Conservation (phyloP, 257 asterid genomes). For the Gentiana macrophylla region DNA sequence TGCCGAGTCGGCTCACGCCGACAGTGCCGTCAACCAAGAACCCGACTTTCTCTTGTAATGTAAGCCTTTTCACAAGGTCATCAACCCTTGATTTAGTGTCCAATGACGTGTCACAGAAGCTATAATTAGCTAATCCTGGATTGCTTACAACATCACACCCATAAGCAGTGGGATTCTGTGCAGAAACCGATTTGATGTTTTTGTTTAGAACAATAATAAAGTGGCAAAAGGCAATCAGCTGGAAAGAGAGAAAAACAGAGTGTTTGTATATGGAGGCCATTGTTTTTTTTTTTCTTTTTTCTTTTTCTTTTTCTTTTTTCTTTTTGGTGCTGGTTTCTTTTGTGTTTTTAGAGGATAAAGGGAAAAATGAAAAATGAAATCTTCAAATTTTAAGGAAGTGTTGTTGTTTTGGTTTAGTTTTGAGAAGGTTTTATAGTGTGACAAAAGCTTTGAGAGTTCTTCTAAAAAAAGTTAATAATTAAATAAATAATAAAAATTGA, state of each 20-base stretch:
- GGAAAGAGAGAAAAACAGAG: background rate
- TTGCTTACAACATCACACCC: constrained; percentile 23
- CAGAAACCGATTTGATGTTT: constrained; percentile 3
- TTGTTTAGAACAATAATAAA: background rate
- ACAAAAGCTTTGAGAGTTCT: no score
- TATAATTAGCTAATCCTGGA: constrained; percentile 11
- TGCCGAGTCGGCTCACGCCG: constrained; percentile 22
- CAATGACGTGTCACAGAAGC: constrained; percentile 22
- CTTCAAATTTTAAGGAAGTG: no score
- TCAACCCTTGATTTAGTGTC: constrained; percentile 19
- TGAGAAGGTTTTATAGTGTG: no score
- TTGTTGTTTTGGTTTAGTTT: no score
- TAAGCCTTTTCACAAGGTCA: constrained; percentile 26
- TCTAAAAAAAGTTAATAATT: no score
- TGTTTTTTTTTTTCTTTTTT: no score
- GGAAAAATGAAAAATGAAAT: no score
- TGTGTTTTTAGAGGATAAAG: no score
- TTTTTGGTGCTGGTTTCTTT: no score
- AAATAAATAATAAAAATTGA: no score
- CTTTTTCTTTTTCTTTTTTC: no score
- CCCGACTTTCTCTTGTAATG: constrained; percentile 31
- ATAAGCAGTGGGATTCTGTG: constrained; percentile 20
- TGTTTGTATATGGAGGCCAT: background rate
- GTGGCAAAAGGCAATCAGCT: constrained; percentile 1
- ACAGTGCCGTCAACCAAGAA: constrained; percentile 19